phyloP scores from a whole-genome alignment of 768 basidiomycete species.

The Lactifluus hygrophoroides region DNA sequence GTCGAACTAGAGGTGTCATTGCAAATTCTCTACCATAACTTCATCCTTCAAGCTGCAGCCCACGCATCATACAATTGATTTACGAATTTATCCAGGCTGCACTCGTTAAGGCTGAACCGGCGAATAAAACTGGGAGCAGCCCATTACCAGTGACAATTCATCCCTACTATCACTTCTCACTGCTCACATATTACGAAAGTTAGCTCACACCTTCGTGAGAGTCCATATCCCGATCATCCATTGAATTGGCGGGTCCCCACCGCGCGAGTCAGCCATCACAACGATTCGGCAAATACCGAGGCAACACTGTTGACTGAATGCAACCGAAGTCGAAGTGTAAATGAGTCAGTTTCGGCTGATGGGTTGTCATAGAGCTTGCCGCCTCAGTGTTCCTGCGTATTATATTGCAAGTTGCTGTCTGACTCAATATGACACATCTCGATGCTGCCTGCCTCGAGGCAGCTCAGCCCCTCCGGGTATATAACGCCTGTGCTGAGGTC shows the following conservation, averaged over 20 bases:
- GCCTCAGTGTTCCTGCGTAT: slow-evolving; percentile 5
- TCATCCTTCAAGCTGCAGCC: too few relatives aligned
- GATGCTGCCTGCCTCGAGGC: not conserved
- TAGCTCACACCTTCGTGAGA: not conserved
- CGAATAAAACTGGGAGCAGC: not conserved
- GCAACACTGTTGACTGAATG: too few relatives aligned
- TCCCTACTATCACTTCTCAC: not conserved
- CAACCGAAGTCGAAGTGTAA: not conserved
- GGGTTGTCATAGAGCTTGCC: not conserved
- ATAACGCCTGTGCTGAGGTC: not conserved
- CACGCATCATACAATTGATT: too few relatives aligned
- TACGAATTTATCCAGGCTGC: not conserved
- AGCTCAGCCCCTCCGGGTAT: not conserved
- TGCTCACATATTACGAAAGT: not conserved
- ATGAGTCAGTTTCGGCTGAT: not conserved
- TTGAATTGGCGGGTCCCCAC: too few relatives aligned
- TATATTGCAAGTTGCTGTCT: not conserved
- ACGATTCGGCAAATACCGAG: not conserved
- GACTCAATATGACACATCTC: slow-evolving; percentile 6
- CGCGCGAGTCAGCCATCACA: too few relatives aligned
- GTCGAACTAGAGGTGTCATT: not conserved
- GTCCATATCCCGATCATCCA: too few relatives aligned
- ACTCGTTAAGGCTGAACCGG: not conserved
- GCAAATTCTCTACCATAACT: not conserved
- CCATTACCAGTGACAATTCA: not conserved